Evolutionary conservation across 2,329 filamentous ascomycete species (phyloP), one percentile per base, ranked within the genome.

Genomic region (Colletotrichum abscissum): DNA sequence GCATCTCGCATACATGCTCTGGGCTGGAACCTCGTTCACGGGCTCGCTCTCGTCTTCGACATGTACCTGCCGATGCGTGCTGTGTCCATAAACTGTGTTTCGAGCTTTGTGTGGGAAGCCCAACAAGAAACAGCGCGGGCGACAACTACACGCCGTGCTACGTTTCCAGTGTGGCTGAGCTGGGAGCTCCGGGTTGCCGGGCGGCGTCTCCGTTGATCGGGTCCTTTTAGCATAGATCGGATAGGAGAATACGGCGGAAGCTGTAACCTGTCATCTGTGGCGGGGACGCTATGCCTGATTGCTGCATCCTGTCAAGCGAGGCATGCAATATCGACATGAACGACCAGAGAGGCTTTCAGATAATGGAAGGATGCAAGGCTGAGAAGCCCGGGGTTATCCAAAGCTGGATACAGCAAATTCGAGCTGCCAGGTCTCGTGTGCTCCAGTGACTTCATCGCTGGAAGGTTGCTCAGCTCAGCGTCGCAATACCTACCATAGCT

Each of bases 201-300:
- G 46, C 67, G 71, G 67, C 70, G 56, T 73, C 71, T 66, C 67
- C 71, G 62, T 73, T 71, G 55, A 70, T 73, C 71, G 71, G 60
- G 60, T 8, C 33, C 35, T 24, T 28, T 52, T 55, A 26, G 60
- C 38, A 65, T 62, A 49, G 46, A 72, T 69, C 70, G 55, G 49
- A 62, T 55, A 70, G 11, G 54, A 28, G 26, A 69, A 35, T 64
- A 69, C 62, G n/a, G 49, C 49, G 49, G 12, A 38, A 55, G 22
- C 19, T 49, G 66, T 38, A 56, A 63, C 38, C 52, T 72, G 69
- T 63, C 66, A 57, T 63, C 12, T 72, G 33, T 52, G 22, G 42
- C 33, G 55, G 59, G 35, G 59, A 38, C 62, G 60, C 67, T 42
- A 57, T 58, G 52, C 62, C 56, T 55, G n/a, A 57, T 38, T 42